These are phyloP conservation scores for Nicotiana paniculata DNA, from an alignment of 257 asterid genomes.

Conservation along the genomic window DNA sequence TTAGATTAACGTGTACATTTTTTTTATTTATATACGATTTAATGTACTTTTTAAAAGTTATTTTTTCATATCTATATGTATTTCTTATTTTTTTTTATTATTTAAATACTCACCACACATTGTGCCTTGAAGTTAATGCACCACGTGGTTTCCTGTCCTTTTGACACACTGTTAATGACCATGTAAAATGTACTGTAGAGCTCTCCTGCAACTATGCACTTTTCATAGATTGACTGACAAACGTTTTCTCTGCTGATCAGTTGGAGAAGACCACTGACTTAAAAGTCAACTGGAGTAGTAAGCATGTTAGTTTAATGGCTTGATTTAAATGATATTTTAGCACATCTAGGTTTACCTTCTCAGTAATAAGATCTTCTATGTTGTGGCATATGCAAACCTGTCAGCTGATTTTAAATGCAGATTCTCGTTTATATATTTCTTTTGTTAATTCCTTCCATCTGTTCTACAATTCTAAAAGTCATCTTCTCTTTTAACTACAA, in stretches of 20 bases:
- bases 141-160: not conserved
- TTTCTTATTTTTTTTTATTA: not conserved
- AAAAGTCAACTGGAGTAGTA: not conserved
- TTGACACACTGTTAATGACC: not conserved
- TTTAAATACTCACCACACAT: not conserved
- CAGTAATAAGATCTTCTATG: not conserved
- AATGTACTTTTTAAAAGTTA: not conserved
- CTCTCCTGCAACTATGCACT: not conserved
- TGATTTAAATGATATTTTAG: not conserved
- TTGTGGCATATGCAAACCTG: slow-evolving; percentile 6
- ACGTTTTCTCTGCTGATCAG: not conserved
- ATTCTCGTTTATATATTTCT: not conserved
- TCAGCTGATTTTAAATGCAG: not conserved
- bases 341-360: not conserved
- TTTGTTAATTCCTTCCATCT: not conserved
- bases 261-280: not conserved
- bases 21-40: not conserved
- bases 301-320: not conserved
- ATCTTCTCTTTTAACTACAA: not conserved
- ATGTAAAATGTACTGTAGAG: not conserved
- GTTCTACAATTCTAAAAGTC: not conserved
- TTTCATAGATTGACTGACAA: not conserved
- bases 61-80: not conserved
- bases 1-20: not conserved
- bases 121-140: not conserved